Conservation (phyloP, 805 yeast genomes). For the Suhomyces xylopsoci region DNA sequence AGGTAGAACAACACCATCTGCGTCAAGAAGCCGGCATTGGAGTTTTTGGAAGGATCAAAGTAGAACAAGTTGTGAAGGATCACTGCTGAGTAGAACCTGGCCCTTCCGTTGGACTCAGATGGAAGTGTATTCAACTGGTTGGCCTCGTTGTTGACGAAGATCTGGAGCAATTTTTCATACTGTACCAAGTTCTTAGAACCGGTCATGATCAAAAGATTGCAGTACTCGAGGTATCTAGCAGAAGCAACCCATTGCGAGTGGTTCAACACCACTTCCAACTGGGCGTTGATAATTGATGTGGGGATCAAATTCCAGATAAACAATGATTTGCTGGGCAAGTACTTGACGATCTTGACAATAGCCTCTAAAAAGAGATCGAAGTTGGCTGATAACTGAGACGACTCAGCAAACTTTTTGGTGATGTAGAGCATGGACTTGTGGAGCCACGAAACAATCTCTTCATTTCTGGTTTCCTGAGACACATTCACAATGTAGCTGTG, state of each 20-base stretch:
- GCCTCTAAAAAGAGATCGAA: conserved; percentile 30
- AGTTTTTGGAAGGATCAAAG: conserved; percentile 43
- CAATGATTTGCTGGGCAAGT: conserved; percentile 6
- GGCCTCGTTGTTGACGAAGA: conserved; percentile 53
- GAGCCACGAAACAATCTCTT: conserved; percentile 47
- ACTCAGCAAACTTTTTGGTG: conserved; percentile 63
- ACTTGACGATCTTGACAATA: conserved; percentile 15
- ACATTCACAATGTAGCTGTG: conserved; percentile 22
- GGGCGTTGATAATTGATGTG: conserved; percentile 51
- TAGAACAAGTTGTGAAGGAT: conserved; percentile 49
- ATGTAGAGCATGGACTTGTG: conserved; percentile 56
- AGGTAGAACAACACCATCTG: conserved; percentile 47
- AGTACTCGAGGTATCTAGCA: conserved; percentile 44
- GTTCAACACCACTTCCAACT: conserved; percentile 58
- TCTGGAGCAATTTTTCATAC: conserved; percentile 56
- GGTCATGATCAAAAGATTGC: conserved; percentile 34
- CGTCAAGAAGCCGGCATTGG: conserved; percentile 47
- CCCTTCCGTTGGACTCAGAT: conserved; percentile 12
- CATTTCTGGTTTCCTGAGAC: conserved; percentile 11
- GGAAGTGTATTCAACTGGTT: conserved; percentile 32
- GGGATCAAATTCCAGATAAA: conserved; percentile 42
- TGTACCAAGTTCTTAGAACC: conserved; percentile 36
- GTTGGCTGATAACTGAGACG: conserved; percentile 20
- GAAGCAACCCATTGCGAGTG: conserved; percentile 44
- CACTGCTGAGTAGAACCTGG: conserved; percentile 44